Evolutionary conservation across 768 basidiomycete species (phyloP), one percentile per base, ranked within the genome.

Genomic region (Crassisporium funariophilum): DNA sequence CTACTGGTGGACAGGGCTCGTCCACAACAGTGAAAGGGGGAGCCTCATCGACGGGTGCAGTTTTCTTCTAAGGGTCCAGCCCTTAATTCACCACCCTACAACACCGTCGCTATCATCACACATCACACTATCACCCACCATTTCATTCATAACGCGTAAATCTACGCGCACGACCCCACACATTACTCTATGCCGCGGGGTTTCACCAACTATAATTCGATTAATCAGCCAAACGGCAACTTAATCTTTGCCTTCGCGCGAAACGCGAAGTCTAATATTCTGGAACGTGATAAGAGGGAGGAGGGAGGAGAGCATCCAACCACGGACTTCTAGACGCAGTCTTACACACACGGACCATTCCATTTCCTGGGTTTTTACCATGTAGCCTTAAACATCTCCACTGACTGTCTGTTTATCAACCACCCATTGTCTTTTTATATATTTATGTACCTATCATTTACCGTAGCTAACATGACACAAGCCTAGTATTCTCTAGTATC

Each of bases 1-100:
- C 57, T 42, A 53, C 56, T 50, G 54, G 49, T 40, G 49, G 49
- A 49, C 19, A 58, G 56, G 49, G 59, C 34, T 68, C 72, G 31
- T 61, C 68, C 42, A 69, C 69, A 17, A 70, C 73, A 10, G 74
- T 84, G 45, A 74, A 74, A 46, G 74, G 74, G 12, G 72, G 72
- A 35, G 81, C 82, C 35, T 70, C 75, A 31, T 63, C 72, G 13
- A 74, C 69, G 21, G 82, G 76, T 35, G 72, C 83, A 38, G 75
- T 81, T 25, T 83, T 85, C 69, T 85, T 85, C 70, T 85, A 63
- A 72, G 67, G 55, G 41, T 48, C 39, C 52, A 45, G 41, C 43
- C 54, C 39, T 27, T 15, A 50, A 24, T 42, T 34, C 5, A 44
- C 37, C 21, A 35, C 41, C n/a, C 2, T 41, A 23, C n/a, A 15